These are phyloP conservation scores for Thermochaetoides dissita DNA, from an alignment of 2,329 filamentous ascomycete genomes.

Conservation along the genomic window DNA sequence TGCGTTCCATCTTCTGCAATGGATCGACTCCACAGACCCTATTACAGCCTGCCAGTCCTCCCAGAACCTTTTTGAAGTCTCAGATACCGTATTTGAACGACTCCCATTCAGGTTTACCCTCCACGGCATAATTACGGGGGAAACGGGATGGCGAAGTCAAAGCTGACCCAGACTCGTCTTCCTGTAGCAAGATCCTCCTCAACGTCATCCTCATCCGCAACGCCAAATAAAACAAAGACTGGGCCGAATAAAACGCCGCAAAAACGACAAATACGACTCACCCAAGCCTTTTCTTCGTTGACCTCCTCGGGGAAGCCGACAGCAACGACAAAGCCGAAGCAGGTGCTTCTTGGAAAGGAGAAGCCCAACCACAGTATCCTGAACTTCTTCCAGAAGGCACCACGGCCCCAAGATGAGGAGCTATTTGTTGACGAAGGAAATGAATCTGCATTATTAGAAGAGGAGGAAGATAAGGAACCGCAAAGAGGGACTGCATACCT, in stretches of 20 bases:
- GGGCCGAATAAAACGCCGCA: slow-evolving; percentile 3
- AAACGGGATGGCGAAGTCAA: not conserved
- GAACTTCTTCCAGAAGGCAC: slow-evolving; percentile 59
- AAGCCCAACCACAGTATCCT: slow-evolving; percentile 51
- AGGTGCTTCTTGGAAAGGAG: slow-evolving; percentile 4
- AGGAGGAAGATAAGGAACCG: too few relatives aligned
- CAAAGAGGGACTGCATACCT: too few relatives aligned
- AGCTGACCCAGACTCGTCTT: slow-evolving; percentile 2
- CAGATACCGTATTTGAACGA: too few relatives aligned
- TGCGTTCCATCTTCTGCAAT: not conserved
- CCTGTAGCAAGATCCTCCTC: not conserved
- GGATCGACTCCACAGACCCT: not conserved
- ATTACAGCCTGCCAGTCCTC: too few relatives aligned
- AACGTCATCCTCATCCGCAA: too few relatives aligned
- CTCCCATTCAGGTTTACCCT: too few relatives aligned
- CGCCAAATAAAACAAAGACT: too few relatives aligned
- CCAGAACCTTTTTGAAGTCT: too few relatives aligned
- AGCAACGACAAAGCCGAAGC: slow-evolving; percentile 7
- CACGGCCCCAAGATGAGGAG: slow-evolving; percentile 31
- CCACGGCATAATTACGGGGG: not conserved
- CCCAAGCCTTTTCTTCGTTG: not conserved
- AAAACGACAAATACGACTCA: not conserved
- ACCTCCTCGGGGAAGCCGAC: not conserved
- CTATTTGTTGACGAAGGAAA: slow-evolving; percentile 33
- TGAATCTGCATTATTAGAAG: too few relatives aligned